Evolutionary conservation across 2,329 filamentous ascomycete species (phyloP).

Genomic region (Hypoxylon sp.): DNA sequence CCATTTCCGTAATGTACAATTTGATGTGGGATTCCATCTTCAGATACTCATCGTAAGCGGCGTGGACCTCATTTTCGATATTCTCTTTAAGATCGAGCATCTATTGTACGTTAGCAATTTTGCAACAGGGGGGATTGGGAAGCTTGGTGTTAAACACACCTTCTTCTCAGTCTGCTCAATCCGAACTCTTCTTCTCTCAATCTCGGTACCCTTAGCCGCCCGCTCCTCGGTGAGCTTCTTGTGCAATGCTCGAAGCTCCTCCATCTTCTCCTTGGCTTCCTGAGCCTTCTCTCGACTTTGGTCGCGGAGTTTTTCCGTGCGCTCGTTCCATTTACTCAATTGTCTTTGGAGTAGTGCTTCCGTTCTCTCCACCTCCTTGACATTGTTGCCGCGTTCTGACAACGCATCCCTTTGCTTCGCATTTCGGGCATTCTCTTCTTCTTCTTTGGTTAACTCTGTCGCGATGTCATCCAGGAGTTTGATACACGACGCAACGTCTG

Average conservation of each 20-base stretch:
- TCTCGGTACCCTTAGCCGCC: conserved; percentile 86
- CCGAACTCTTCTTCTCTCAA: conserved; percentile 89
- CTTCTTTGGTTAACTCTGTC: conserved; percentile 86
- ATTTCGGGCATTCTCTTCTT: conserved; percentile 86
- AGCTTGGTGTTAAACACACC: conserved; percentile 62
- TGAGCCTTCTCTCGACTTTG: conserved; percentile 85
- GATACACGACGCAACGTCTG: conserved; percentile 88
- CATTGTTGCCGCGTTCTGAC: conserved; percentile 87
- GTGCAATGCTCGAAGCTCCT: conserved; percentile 85
- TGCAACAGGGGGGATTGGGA: conserved; percentile 2
- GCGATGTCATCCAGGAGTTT: conserved; percentile 90
- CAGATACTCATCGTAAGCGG: conserved; percentile 91
- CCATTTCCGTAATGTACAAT: conserved; percentile 98
- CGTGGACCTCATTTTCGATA: conserved; percentile 93
- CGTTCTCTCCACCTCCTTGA: conserved; percentile 89
- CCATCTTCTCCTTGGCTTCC: conserved; percentile 88
- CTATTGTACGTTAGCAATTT: conserved; percentile 61
- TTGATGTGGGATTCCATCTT: conserved; percentile 98
- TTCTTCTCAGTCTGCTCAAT: conserved; percentile 99
- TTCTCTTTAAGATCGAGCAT: conserved; percentile 98
- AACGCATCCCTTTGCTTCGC: conserved; percentile 86
- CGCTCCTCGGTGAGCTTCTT: conserved; percentile 85
- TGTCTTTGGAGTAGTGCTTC: conserved; percentile 87
- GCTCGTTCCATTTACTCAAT: conserved; percentile 84
- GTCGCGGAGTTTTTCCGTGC: conserved; percentile 84